Conservation (phyloP, 177 flowering plant species). For the Vitis hybrid region DNA sequence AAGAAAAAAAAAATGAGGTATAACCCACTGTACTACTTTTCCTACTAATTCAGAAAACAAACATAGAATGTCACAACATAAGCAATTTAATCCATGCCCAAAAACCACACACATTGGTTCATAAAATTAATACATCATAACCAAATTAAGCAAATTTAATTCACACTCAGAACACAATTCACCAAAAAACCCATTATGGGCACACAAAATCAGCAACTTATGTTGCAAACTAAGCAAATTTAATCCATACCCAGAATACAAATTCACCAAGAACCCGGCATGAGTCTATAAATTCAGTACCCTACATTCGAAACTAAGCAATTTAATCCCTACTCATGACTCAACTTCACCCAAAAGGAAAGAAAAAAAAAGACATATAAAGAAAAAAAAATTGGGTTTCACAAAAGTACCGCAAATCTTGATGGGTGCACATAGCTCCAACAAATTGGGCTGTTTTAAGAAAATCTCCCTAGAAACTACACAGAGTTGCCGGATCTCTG, state of each 20-base stretch:
- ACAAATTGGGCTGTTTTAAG: conserved; percentile 52
- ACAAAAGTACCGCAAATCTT: conserved; percentile 44
- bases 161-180: background rate
- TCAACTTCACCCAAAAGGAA: background rate
- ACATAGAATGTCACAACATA: background rate
- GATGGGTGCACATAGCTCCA: conserved; percentile 62
- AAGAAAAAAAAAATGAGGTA: too few species aligned
- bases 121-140: background rate
- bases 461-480: conserved; percentile 40
- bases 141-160: too few species aligned
- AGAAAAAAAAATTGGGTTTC: background rate
- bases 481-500: conserved; percentile 55
- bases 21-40: too few species aligned
- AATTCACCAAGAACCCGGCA: too few species aligned
- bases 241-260: too few species aligned
- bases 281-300: too few species aligned
- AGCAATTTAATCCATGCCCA: conserved; percentile 8
- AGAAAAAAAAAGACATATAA: background rate
- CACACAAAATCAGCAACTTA: too few species aligned
- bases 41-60: background rate
- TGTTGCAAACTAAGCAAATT: too few species aligned
- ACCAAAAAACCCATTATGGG: background rate
- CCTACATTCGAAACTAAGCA: too few species aligned
- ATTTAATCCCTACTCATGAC: too few species aligned
- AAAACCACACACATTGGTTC: background rate